phyloP scores from a whole-genome alignment of 1,284 basidiomycete species.

The Moesziomyces globuligerus region DNA sequence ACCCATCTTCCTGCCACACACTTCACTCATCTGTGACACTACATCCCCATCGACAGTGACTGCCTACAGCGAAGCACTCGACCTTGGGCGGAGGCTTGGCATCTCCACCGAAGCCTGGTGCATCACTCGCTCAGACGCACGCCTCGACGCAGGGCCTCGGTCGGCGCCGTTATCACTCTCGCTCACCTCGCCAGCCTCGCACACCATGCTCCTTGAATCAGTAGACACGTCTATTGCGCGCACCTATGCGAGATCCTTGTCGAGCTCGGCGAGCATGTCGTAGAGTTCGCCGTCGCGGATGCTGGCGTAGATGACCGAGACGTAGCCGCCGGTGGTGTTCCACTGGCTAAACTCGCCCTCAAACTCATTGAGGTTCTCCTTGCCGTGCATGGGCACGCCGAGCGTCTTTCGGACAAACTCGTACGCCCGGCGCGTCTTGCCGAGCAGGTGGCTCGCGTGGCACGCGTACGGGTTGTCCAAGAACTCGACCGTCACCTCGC shows the following conservation, averaged over 20 bases:
- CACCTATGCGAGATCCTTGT: slow-evolving; percentile 16
- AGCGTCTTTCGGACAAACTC: slow-evolving; percentile 57
- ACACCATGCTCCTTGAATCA: too few relatives aligned
- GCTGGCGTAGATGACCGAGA: slow-evolving; percentile 49
- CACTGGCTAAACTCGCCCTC: slow-evolving; percentile 45
- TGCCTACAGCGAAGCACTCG: too few relatives aligned
- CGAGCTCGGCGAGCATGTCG: slow-evolving; percentile 40
- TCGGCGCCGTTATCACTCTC: too few relatives aligned
- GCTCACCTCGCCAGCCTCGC: too few relatives aligned
- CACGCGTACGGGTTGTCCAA: slow-evolving; percentile 56
- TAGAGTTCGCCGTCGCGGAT: slow-evolving; percentile 56
- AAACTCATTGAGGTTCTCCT: slow-evolving; percentile 59
- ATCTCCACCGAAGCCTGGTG: too few relatives aligned
- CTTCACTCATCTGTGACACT: too few relatives aligned
- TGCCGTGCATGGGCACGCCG: slow-evolving; percentile 61
- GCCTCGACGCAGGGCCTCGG: too few relatives aligned
- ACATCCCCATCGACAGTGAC: too few relatives aligned
- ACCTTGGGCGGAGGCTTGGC: too few relatives aligned
- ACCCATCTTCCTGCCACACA: too few relatives aligned
- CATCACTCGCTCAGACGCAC: too few relatives aligned
- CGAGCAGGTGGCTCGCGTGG: slow-evolving; percentile 55
- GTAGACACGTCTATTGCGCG: background rate
- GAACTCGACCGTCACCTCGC: slow-evolving; percentile 50
- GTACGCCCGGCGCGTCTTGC: slow-evolving; percentile 53
- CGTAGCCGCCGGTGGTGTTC: slow-evolving; percentile 50